phyloP scores from a whole-genome alignment of 202 grass and related monocot species.

The Alloteropsis angusta region DNA sequence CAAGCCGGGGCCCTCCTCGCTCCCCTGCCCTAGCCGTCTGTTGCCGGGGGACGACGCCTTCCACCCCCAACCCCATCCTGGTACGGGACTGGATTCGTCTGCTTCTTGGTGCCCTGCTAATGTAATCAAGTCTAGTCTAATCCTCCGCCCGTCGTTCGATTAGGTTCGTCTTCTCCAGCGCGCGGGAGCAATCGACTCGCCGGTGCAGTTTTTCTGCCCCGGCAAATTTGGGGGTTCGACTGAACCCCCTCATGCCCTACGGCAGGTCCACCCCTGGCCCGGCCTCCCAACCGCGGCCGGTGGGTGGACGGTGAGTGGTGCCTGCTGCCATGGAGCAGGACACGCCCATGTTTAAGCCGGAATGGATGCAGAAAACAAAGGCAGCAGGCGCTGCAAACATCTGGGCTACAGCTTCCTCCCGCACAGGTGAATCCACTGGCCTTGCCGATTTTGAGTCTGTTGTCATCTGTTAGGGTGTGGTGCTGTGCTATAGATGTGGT shows the following conservation, averaged over 20 bases:
- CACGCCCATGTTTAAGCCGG: conserved; percentile 28
- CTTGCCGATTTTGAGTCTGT: not conserved
- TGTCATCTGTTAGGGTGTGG: not conserved
- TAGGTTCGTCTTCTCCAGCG: not conserved
- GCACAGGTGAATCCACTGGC: conserved; percentile 18
- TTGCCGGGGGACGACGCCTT: not conserved
- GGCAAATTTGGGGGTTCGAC: not conserved
- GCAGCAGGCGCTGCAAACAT: conserved; percentile 20
- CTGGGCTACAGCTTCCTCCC: conserved; percentile 23
- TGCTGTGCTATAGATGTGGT: not conserved
- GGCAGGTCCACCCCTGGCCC: conserved; percentile 18
- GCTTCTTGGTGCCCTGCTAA: not conserved
- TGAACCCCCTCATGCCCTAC: conserved; percentile 2
- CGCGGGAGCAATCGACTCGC: not conserved
- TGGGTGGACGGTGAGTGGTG: conserved; percentile 47
- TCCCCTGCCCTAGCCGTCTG: not conserved
- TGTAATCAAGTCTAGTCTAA: not conserved
- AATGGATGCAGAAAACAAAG: conserved; percentile 36
- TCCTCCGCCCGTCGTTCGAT: not conserved
- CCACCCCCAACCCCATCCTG: not conserved
- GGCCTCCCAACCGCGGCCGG: conserved; percentile 21
- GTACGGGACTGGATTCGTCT: not conserved
- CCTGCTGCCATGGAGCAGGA: conserved; percentile 37
- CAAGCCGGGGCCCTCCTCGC: not conserved
- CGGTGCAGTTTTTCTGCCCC: not conserved